Conservation (phyloP, 805 yeast genomes). For the Yarrowia bubula region DNA sequence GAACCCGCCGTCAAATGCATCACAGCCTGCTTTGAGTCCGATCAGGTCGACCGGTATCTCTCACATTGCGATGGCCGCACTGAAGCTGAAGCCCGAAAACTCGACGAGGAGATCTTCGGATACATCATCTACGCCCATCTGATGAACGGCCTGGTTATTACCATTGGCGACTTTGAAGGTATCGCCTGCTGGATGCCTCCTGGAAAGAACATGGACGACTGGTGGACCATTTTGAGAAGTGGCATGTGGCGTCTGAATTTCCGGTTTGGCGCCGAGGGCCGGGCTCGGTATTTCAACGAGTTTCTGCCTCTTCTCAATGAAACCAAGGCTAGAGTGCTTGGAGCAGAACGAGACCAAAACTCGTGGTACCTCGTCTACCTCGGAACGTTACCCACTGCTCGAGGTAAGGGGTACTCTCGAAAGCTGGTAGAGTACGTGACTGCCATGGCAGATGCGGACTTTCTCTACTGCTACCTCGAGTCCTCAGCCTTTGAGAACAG, state of each 20-base stretch:
- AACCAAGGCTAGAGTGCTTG: slow-evolving; percentile 46
- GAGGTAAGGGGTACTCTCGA: slow-evolving; percentile 60
- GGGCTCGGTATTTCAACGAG: slow-evolving; percentile 51
- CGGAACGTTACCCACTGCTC: slow-evolving; percentile 56
- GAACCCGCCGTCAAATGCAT: slow-evolving; percentile 54
- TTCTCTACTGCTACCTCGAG: slow-evolving; percentile 51
- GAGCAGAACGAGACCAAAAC: slow-evolving; percentile 40
- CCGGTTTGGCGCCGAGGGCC: slow-evolving; percentile 44
- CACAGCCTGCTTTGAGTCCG: slow-evolving; percentile 53
- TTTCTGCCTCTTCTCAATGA: slow-evolving; percentile 49
- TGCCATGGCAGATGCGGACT: slow-evolving; percentile 42
- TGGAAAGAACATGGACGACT: slow-evolving; percentile 33
- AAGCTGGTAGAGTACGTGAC: slow-evolving; percentile 51
- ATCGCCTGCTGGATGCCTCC: slow-evolving; percentile 42
- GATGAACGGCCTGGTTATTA: slow-evolving; percentile 50
- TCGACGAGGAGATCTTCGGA: slow-evolving; percentile 54
- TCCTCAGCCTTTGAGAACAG: slow-evolving; percentile 56
- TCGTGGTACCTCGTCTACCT: slow-evolving; percentile 61
- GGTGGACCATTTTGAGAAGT: slow-evolving; percentile 33
- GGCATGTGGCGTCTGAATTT: slow-evolving; percentile 43
- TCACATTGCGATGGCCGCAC: slow-evolving; percentile 44
- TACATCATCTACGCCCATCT: slow-evolving; percentile 53
- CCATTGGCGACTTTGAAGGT: slow-evolving; percentile 50
- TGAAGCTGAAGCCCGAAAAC: slow-evolving; percentile 41
- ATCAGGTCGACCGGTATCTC: slow-evolving; percentile 52